Base-by-base conservation (phyloP, 2,329 filamentous ascomycete genomes). In the Epichloe festucae region DNA sequence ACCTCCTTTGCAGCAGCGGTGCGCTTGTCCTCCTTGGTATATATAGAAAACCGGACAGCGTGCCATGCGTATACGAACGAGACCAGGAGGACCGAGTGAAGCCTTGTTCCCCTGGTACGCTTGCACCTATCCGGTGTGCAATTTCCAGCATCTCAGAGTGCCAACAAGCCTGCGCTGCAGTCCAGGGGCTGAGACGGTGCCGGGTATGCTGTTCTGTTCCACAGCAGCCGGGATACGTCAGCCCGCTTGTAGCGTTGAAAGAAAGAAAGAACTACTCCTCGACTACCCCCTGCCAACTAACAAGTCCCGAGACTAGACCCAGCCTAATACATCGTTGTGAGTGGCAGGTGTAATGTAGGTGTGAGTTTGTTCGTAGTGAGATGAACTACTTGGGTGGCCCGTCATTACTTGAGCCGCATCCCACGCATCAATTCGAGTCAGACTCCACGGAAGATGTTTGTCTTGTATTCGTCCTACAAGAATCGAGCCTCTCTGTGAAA, bases 61-160 rank as follows among this genome's bases (percentile, higher is more conserved):
- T 59, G 59, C 53, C 57, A 61, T 19, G 43, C 31, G 19, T n/a
- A 40, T 44, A 34, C 41, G 41, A 31, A 23, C 8, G 21, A 31
- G 43, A 14, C 27, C 27, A 10, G 27, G 27, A 10, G 8, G 27
- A 8, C 2, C 27, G 27, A 10, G 27, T 31, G 27, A n/a, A 45
- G 27, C 27, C 50, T 8, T 44, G 5, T 6, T 31, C 49, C 49
- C 10, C 35, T 11, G 14, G 15, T 23, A 39, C 38, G 31, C 17
- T 10, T 10, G n/a, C 45, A 19, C 17, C 17, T 21, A 15, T 27
- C 27, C 43, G 15, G 38, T 27, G 34, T 19, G 44, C n/a, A 8
- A 19, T 58, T 62, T 62, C 63, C 66, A 68, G 65, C 65, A 65
- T 66, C 65, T 63, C 62, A 59, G 52, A 36, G 46, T 39, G 48